Evolutionary conservation across 305 asterid species (phyloP).

Genomic region (Withania somnifera): DNA sequence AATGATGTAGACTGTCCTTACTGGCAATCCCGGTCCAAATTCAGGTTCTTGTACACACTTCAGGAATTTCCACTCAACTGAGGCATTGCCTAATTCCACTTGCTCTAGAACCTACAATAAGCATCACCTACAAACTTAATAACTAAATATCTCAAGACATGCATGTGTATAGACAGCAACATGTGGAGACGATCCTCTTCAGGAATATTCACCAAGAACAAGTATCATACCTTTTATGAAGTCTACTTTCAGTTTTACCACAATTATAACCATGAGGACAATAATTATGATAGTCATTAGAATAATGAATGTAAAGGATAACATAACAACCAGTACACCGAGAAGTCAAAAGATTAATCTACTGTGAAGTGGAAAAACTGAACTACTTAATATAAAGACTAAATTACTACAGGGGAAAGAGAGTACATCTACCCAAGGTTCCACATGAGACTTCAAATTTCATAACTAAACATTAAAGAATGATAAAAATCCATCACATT

Average conservation of each 20-base stretch:
- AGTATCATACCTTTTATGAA: background rate
- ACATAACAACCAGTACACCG: too few relatives aligned
- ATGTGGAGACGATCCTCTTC: background rate
- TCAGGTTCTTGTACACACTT: constrained; percentile 73
- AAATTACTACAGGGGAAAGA: too few relatives aligned
- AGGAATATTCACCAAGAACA: background rate
- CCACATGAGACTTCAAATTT: background rate
- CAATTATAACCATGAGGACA: too few relatives aligned
- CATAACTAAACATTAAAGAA: background rate
- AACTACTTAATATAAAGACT: too few relatives aligned
- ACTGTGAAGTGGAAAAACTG: too few relatives aligned
- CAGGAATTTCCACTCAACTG: constrained; percentile 46
- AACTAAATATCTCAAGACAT: background rate
- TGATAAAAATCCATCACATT: background rate
- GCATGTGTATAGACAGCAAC: background rate
- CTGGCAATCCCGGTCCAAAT: constrained; percentile 70
- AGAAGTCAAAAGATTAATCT: too few relatives aligned
- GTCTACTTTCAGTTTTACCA: background rate
- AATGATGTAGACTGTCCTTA: constrained; percentile 45
- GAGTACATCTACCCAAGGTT: background rate
- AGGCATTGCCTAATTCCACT: constrained; percentile 34
- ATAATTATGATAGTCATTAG: too few relatives aligned
- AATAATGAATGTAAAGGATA: too few relatives aligned
- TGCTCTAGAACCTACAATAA: constrained; percentile 44
- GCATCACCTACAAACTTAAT: background rate